phyloP scores from a whole-genome alignment of 306 rosid genomes.

The Prinsepia uniflora region DNA sequence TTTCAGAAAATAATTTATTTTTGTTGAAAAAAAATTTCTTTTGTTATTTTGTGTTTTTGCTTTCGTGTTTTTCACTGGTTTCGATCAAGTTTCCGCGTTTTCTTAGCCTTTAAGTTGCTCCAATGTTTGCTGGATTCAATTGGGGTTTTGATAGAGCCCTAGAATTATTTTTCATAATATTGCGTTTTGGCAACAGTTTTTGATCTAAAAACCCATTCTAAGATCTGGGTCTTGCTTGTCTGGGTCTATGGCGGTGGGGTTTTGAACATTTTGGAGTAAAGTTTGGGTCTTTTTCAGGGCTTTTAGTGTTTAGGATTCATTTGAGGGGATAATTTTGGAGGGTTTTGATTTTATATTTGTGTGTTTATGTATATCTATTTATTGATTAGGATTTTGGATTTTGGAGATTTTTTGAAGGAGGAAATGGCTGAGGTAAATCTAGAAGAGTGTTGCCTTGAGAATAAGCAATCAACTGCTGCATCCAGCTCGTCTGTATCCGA shows the following conservation, averaged over 20 bases:
- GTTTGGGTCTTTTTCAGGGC: conserved; percentile 30
- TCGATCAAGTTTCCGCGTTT: conserved; percentile 33
- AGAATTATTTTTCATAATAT: conserved; percentile 26
- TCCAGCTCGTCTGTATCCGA: conserved; percentile 80
- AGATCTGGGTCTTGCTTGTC: conserved; percentile 61
- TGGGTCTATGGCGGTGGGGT: conserved; percentile 27
- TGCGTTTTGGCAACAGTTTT: conserved; percentile 25
- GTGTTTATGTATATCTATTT: conserved; percentile 13
- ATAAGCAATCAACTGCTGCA: conserved; percentile 79
- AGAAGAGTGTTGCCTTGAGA: conserved; percentile 85
- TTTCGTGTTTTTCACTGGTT: conserved; percentile 13
- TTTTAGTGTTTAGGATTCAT: conserved; percentile 27
- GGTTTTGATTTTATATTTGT: conserved; percentile 22
- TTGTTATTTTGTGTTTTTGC: neutral
- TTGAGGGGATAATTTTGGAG: conserved; percentile 5
- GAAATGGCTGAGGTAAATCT: conserved; percentile 59
- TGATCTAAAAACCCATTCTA: conserved; percentile 46
- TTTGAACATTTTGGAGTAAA: conserved; percentile 26
- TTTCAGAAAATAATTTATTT: conserved; percentile 14
- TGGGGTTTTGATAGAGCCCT: conserved; percentile 21
- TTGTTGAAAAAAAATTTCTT: conserved; percentile 10
- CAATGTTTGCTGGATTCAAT: conserved; percentile 17
- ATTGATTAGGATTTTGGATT: conserved; percentile 46
- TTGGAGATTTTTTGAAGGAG: conserved; percentile 45
- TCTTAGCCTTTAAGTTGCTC: conserved; percentile 20